Percentiles rank a stretch among this genome's conserved stretches.
phyloP scores from a whole-genome alignment of 2,329 filamentous ascomycete species.

The Blastomyces percursus region DNA sequence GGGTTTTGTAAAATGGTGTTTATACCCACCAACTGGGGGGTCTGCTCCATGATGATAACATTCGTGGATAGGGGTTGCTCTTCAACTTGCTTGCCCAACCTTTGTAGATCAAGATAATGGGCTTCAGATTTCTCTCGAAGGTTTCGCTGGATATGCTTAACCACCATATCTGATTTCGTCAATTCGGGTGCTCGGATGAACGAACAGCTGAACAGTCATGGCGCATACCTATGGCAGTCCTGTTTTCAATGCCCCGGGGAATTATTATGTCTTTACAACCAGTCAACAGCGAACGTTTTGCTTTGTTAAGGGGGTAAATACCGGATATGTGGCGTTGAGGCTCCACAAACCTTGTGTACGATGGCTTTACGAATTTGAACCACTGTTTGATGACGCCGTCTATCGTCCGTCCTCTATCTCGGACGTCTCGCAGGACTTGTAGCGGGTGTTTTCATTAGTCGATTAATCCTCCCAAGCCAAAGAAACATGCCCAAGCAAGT shows the following conservation, averaged over 20 bases:
- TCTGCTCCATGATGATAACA: conserved; percentile 63
- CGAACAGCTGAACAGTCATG: not conserved
- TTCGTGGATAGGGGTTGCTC: conserved; percentile 63
- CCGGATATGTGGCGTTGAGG: conserved; percentile 79
- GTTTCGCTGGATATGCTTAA: conserved; percentile 82
- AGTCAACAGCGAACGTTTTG: conserved; percentile 3
- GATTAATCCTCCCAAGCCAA: not conserved
- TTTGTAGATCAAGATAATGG: conserved; percentile 68
- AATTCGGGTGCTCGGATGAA: conserved; percentile 9
- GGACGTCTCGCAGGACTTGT: conserved; percentile 72
- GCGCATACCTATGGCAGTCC: conserved; percentile 59
- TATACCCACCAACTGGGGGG: conserved; percentile 73
- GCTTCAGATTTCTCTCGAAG: conserved; percentile 73
- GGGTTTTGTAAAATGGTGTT: conserved; percentile 81
- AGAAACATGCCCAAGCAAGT: not conserved
- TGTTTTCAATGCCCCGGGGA: conserved; percentile 86
- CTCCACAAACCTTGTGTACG: conserved; percentile 87
- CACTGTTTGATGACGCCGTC: conserved; percentile 97
- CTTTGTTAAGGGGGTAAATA: conserved; percentile 28
- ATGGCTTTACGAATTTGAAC: conserved; percentile 93
- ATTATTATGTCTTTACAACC: conserved; percentile 67
- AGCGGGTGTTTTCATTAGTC: conserved; percentile 16
- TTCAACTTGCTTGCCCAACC: conserved; percentile 60
- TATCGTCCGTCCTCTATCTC: conserved; percentile 78
- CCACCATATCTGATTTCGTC: conserved; percentile 61